These are phyloP conservation scores for Diaporthe humulicola DNA, from an alignment of 2,329 filamentous ascomycete species.

Conservation along the genomic window DNA sequence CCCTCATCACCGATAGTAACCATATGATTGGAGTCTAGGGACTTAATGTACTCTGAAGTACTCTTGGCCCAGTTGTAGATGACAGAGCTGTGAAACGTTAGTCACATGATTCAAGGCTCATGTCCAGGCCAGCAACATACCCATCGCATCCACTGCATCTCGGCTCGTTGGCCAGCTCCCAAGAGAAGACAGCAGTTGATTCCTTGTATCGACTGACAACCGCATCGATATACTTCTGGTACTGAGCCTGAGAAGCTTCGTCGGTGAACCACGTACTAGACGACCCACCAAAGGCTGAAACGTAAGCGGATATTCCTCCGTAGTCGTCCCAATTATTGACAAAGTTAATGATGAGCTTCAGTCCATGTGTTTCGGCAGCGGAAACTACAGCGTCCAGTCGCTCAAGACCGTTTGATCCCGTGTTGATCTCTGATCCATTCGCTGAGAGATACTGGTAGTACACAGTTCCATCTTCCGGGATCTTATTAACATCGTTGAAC, in stretches of 20 bases:
- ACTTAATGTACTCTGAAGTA: constrained; percentile 74
- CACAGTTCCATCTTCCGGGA: constrained; percentile 51
- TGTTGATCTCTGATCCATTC: constrained; percentile 70
- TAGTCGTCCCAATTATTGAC: constrained; percentile 79
- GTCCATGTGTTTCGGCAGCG: constrained; percentile 68
- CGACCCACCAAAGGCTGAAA: constrained; percentile 67
- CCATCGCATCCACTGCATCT: constrained; percentile 70
- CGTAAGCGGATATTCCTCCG: constrained; percentile 74
- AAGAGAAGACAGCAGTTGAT: constrained; percentile 64
- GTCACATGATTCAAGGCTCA: neutral
- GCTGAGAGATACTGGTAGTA: constrained; percentile 67
- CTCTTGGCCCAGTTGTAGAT: constrained; percentile 70
- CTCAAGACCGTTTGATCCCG: constrained; percentile 70
- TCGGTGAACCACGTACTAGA: constrained; percentile 70
- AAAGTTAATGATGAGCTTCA: constrained; percentile 75
- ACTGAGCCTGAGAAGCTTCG: constrained; percentile 65
- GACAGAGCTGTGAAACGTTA: constrained; percentile 51
- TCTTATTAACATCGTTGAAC: constrained; percentile 68
- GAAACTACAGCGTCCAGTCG: constrained; percentile 74
- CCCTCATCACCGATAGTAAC: constrained; percentile 73
- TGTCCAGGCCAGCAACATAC: neutral
- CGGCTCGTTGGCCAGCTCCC: constrained; percentile 69
- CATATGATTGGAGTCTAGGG: constrained; percentile 72
- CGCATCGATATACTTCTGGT: constrained; percentile 63
- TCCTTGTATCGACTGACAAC: constrained; percentile 63